phyloP scores from a whole-genome alignment of 2,329 filamentous ascomycete genomes.

The Acephala macrosclerotiorum region DNA sequence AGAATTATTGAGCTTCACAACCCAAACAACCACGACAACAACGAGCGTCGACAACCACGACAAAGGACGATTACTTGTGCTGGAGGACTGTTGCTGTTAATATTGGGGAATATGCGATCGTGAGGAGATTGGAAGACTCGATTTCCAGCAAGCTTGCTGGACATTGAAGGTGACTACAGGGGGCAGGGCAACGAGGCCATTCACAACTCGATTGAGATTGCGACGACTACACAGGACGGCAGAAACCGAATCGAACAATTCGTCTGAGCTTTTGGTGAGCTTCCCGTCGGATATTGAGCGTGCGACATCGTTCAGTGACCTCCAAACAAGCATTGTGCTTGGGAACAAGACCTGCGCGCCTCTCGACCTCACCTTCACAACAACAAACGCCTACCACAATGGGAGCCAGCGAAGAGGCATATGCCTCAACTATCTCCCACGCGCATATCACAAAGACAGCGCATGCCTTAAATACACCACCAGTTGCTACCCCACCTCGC shows the following conservation, averaged over 20 bases:
- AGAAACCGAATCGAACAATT: slow-evolving; percentile 13
- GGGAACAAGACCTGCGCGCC: not conserved
- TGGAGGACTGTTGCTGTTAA: slow-evolving; percentile 25
- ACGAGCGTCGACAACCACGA: slow-evolving; percentile 11
- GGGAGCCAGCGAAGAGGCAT: slow-evolving; percentile 39
- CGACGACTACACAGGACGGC: slow-evolving; percentile 12
- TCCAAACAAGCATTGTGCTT: slow-evolving; percentile 1
- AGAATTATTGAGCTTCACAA: slow-evolving; percentile 13
- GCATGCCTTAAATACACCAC: slow-evolving; percentile 40
- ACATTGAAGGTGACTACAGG: slow-evolving; percentile 30
- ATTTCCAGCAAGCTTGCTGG: slow-evolving; percentile 15
- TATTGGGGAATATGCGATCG: slow-evolving; percentile 26
- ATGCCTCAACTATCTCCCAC: slow-evolving; percentile 35
- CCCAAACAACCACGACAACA: slow-evolving; percentile 22
- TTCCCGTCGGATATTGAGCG: not conserved
- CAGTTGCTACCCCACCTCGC: slow-evolving; percentile 42
- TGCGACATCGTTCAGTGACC: not conserved
- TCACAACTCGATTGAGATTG: slow-evolving; percentile 20
- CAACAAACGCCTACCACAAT: slow-evolving; percentile 28
- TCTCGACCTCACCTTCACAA: slow-evolving; percentile 7
- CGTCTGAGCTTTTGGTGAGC: not conserved
- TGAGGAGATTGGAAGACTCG: slow-evolving; percentile 24
- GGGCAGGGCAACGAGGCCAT: slow-evolving; percentile 38
- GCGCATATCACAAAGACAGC: slow-evolving; percentile 35
- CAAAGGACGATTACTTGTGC: slow-evolving; percentile 18